These are phyloP conservation scores for Stephania japonica DNA, from an alignment of 164 flowering plant species.

Conservation along the genomic window DNA sequence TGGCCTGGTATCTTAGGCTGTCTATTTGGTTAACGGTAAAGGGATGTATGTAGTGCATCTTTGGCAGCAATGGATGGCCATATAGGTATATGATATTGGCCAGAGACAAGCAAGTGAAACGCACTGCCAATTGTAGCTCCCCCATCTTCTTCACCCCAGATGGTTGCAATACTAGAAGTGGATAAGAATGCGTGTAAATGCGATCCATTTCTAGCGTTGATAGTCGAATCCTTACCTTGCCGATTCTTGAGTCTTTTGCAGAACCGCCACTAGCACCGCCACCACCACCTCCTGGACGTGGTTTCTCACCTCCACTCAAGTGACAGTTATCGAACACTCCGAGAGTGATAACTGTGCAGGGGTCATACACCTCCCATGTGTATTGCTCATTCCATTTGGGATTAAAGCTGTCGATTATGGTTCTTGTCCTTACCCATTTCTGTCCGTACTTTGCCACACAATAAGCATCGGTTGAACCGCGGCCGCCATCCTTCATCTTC, in stretches of 20 bases:
- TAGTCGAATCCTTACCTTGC: conserved; percentile 48
- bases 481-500: conserved; percentile 36
- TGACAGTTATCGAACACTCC: conserved; percentile 59
- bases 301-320: conserved; percentile 24
- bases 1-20: conserved; percentile 42
- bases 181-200: conserved; percentile 44
- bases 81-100: conserved; percentile 39
- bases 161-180: conserved; percentile 52
- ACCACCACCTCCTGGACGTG: not conserved
- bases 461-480: conserved; percentile 44
- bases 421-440: conserved; percentile 51
- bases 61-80: conserved; percentile 47
- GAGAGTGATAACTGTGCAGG: conserved; percentile 51
- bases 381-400: conserved; percentile 66
- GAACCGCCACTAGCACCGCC: conserved; percentile 6
- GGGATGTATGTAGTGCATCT: conserved; percentile 55
- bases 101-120: conserved; percentile 45
- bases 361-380: conserved; percentile 65
- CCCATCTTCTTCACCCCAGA: conserved; percentile 58
- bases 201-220: conserved; percentile 45
- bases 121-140: conserved; percentile 38
- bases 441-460: conserved; percentile 48
- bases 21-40: conserved; percentile 55
- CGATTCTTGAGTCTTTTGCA: conserved; percentile 35
- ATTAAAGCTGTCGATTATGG: conserved; percentile 33